Evolutionary conservation across 2,329 filamentous ascomycete genomes (phyloP).

Genomic region (Pseudogymnoascus sp.): DNA sequence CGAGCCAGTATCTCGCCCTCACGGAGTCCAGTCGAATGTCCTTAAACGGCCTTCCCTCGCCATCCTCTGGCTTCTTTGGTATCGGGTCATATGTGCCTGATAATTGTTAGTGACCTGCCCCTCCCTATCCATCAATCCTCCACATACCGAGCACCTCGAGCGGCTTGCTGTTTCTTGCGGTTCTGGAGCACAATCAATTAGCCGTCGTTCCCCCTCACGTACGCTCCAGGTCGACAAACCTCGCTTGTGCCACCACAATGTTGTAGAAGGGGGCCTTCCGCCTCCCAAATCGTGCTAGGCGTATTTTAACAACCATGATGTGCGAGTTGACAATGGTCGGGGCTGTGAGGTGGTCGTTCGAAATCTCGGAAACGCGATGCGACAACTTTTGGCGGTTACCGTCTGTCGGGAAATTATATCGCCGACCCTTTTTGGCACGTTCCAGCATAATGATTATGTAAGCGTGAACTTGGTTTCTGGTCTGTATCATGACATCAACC

Average conservation of each 20-base stretch:
- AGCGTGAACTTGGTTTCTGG: not conserved
- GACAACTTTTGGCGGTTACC: slow-evolving; percentile 1
- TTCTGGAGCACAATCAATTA: slow-evolving; percentile 41
- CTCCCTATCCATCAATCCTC: not conserved
- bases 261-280: slow-evolving; percentile 91
- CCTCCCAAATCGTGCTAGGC: slow-evolving; percentile 87
- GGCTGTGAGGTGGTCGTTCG: slow-evolving; percentile 13
- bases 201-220: not conserved
- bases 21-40: slow-evolving; percentile 79
- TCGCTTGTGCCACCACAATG: slow-evolving; percentile 88
- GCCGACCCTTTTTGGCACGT: not conserved
- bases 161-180: slow-evolving; percentile 77
- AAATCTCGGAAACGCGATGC: slow-evolving; percentile 7
- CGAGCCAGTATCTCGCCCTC: slow-evolving; percentile 89
- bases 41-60: slow-evolving; percentile 68
- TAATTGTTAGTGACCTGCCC: slow-evolving; percentile 1
- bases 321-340: slow-evolving; percentile 4
- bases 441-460: not conserved
- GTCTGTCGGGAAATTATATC: not conserved
- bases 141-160: slow-evolving; percentile 74
- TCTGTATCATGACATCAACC: not conserved
- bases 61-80: slow-evolving; percentile 52
- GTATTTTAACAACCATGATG: slow-evolving; percentile 86
- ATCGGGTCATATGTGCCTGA: slow-evolving; percentile 59
- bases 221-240: slow-evolving; percentile 44